A percentile compares a stretch with the other conserved stretches of the same genome.
phyloP scores from a whole-genome alignment of 2,329 filamentous ascomycete species.

The Alternaria infectoria region DNA sequence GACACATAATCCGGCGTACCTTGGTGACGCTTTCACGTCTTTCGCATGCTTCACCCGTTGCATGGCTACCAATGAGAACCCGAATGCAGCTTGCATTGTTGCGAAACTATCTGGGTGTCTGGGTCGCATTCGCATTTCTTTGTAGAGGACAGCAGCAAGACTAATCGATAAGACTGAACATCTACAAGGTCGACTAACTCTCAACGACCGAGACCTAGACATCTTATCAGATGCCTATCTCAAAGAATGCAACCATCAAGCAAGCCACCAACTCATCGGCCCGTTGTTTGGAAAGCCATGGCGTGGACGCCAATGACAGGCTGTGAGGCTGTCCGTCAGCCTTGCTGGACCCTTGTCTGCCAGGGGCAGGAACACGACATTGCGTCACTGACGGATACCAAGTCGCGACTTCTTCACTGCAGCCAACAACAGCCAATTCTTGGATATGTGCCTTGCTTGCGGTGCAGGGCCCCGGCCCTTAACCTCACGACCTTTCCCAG shows the following conservation, averaged over 20 bases:
- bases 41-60: neutral
- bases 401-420: conserved; percentile 32
- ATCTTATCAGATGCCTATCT: neutral
- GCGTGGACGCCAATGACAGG: conserved; percentile 20
- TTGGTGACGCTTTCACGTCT: neutral
- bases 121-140: neutral
- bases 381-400: conserved; percentile 31
- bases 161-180: neutral
- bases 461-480: conserved; percentile 14
- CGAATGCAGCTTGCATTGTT: neutral
- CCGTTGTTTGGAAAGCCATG: conserved; percentile 15
- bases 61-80: neutral
- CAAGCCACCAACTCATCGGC: conserved; percentile 1
- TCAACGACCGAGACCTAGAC: neutral
- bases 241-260: neutral
- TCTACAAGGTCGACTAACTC: neutral
- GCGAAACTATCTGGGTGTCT: neutral
- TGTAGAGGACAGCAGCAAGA: neutral
- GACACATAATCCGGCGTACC: neutral
- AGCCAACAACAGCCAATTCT: conserved; percentile 20
- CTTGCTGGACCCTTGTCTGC: conserved; percentile 22
- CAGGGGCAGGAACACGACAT: conserved; percentile 25
- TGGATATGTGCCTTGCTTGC: conserved; percentile 31
- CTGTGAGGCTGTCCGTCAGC: conserved; percentile 10
- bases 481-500: conserved; percentile 2